Evolutionary conservation across 2,329 filamentous ascomycete genomes (phyloP).

Genomic region (Trichoderma gracile): DNA sequence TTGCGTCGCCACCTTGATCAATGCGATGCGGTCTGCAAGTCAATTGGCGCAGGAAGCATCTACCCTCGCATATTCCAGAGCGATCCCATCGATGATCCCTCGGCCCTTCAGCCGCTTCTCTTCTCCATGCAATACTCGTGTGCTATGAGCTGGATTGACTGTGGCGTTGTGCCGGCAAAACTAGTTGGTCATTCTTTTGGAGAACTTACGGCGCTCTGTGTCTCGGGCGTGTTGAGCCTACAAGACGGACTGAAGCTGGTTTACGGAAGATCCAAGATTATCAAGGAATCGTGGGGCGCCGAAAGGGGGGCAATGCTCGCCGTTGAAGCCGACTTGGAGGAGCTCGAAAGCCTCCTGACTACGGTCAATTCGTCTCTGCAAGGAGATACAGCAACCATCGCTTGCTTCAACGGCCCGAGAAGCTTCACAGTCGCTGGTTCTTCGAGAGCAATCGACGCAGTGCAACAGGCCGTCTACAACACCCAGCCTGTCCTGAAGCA

Average conservation of each 20-base stretch:
- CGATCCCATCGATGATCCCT: constrained; percentile 30
- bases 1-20: constrained; percentile 31
- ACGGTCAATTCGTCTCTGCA: constrained; percentile 32
- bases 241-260: not conserved
- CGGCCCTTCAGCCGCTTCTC: constrained; percentile 42
- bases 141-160: constrained; percentile 41
- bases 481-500: constrained; percentile 28
- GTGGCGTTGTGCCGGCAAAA: constrained; percentile 31
- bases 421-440: constrained; percentile 47
- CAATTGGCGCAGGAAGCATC: constrained; percentile 33
- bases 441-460: not conserved
- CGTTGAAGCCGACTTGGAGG: not conserved
- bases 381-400: constrained; percentile 36
- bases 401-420: constrained; percentile 49
- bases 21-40: constrained; percentile 4
- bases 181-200: constrained; percentile 40
- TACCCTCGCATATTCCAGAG: constrained; percentile 38
- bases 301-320: not conserved
- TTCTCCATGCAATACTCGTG: constrained; percentile 45
- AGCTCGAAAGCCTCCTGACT: not conserved
- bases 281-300: not conserved
- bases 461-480: constrained; percentile 36
- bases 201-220: not conserved
- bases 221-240: not conserved
- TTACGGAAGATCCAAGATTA: not conserved